Conservation (phyloP, 305 asterid species). For the Withania somnifera region DNA sequence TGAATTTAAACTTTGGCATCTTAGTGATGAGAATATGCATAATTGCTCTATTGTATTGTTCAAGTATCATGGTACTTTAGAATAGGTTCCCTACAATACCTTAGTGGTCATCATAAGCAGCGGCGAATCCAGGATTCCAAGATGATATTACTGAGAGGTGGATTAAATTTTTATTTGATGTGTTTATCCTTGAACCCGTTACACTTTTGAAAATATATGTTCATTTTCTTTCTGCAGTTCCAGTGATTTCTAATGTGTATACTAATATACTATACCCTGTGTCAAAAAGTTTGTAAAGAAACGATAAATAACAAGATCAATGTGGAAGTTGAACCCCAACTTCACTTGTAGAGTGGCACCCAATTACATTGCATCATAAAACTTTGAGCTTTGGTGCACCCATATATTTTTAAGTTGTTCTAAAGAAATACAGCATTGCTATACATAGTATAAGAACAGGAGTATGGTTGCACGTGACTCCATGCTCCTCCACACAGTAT, state of each 20-base stretch:
- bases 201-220: neutral
- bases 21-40: neutral
- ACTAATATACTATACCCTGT: neutral
- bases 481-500: neutral
- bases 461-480: neutral
- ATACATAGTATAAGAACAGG: neutral
- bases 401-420: neutral
- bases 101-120: neutral
- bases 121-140: neutral
- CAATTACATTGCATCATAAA: neutral
- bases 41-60: neutral
- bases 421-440: neutral
- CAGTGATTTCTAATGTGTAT: neutral
- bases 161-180: neutral
- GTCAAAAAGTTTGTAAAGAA: neutral
- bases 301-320: neutral
- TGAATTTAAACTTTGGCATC: neutral
- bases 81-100: neutral
- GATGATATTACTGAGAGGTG: neutral
- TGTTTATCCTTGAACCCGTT: neutral
- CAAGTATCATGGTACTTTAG: neutral
- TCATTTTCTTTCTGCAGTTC: neutral
- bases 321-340: neutral
- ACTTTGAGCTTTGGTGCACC: neutral
- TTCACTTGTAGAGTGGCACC: neutral